A percentile compares a stretch with the other conserved stretches of the same genome.
These are phyloP conservation scores for Blastobotrys serpentis DNA, from an alignment of 1,139 yeast genomes.

Conservation along the genomic window DNA sequence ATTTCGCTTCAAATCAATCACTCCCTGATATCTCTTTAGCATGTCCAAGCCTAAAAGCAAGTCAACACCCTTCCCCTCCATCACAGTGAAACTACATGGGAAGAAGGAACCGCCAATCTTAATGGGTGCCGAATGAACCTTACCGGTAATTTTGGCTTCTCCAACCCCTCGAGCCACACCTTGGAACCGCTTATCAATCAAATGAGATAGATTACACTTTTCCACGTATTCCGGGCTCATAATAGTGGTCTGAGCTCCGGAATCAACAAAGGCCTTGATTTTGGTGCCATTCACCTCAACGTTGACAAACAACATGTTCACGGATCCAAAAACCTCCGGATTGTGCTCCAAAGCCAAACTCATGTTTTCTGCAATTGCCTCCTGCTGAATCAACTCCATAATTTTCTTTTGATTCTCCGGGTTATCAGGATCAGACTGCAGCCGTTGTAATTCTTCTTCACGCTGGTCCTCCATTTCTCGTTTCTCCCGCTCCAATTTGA, in stretches of 20 bases:
- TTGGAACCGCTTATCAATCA: slow-evolving; percentile 76
- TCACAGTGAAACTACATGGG: slow-evolving; percentile 80
- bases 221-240: slow-evolving; percentile 77
- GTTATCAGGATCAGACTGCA: slow-evolving; percentile 67
- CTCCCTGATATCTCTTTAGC: slow-evolving; percentile 85
- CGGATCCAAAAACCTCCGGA: slow-evolving; percentile 84
- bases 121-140: slow-evolving; percentile 86
- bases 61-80: slow-evolving; percentile 57
- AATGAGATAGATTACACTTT: slow-evolving; percentile 62
- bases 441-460: slow-evolving; percentile 50
- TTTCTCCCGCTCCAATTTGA: slow-evolving; percentile 38
- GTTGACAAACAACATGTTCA: slow-evolving; percentile 79
- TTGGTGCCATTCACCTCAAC: slow-evolving; percentile 74
- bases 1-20: slow-evolving; percentile 68
- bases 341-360: slow-evolving; percentile 78
- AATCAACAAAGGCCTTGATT: slow-evolving; percentile 90
- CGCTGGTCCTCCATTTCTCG: slow-evolving; percentile 36
- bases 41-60: slow-evolving; percentile 64
- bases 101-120: slow-evolving; percentile 64
- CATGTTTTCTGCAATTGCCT: slow-evolving; percentile 75
- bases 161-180: slow-evolving; percentile 95
- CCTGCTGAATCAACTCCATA: slow-evolving; percentile 65
- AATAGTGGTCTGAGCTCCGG: slow-evolving; percentile 92
- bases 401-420: slow-evolving; percentile 70
- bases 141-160: slow-evolving; percentile 70